phyloP scores from a whole-genome alignment of 805 yeast genomes.

The Groenewaldozyma salmanticensis region DNA sequence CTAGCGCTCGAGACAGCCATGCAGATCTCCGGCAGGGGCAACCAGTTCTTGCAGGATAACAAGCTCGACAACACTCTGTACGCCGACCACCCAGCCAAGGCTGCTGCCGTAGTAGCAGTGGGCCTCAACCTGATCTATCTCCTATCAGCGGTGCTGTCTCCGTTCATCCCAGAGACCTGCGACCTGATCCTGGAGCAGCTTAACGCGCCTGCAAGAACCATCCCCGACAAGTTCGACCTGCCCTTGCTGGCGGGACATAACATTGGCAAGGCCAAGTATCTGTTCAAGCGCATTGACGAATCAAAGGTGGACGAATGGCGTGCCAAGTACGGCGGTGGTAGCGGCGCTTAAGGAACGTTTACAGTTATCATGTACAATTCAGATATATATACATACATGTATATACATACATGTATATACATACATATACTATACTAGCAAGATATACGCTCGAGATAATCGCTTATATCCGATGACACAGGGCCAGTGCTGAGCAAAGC shows the following conservation, averaged over 20 bases:
- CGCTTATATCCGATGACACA: too few species aligned
- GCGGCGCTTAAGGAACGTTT: too few species aligned
- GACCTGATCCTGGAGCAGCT: constrained; percentile 63
- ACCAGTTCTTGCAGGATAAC: constrained; percentile 90
- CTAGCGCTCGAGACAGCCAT: constrained; percentile 87
- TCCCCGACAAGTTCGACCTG: constrained; percentile 65
- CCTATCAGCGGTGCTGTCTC: constrained; percentile 71
- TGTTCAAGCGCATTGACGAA: constrained; percentile 88
- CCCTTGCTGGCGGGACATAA: constrained; percentile 72
- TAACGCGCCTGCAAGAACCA: constrained; percentile 70
- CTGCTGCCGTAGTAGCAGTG: constrained; percentile 88
- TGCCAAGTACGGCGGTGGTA: constrained; percentile 64
- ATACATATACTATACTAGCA: background rate
- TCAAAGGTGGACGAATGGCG: constrained; percentile 83
- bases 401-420: background rate
- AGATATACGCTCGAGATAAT: too few species aligned
- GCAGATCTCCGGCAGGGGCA: constrained; percentile 88
- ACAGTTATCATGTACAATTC: too few species aligned
- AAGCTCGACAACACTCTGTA: constrained; percentile 84
- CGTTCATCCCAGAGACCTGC: constrained; percentile 85
- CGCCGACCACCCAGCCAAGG: constrained; percentile 61
- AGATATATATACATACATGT: background rate
- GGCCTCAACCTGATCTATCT: constrained; percentile 83
- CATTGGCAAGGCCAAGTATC: constrained; percentile 82
- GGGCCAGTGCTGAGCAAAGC: too few species aligned